Percentiles rank a stretch among this genome's conserved stretches.
phyloP scores from a whole-genome alignment of 495 filamentous ascomycete genomes.

The Antarctomyces pellizariae region DNA sequence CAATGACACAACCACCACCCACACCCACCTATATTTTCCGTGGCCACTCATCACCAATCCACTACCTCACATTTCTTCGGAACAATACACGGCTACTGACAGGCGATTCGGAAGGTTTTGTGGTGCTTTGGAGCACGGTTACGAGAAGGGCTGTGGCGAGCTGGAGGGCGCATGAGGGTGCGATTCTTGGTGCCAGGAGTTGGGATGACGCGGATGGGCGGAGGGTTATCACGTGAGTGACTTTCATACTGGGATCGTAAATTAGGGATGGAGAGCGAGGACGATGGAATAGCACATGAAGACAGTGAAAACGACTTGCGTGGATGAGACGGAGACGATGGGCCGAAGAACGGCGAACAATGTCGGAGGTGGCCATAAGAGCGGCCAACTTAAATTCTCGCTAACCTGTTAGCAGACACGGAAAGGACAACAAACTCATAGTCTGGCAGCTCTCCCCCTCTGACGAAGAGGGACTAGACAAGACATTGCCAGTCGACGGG shows the following conservation, averaged over 20 bases:
- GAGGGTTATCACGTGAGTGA: conserved; percentile 50
- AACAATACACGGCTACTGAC: conserved; percentile 57
- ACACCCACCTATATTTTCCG: conserved; percentile 72
- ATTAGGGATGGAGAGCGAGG: too few species aligned
- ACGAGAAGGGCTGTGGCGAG: conserved; percentile 64
- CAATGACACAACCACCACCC: conserved; percentile 21
- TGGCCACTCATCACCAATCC: conserved; percentile 64
- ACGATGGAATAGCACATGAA: too few species aligned
- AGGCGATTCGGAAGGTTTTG: conserved; percentile 76
- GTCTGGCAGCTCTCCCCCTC: conserved; percentile 50
- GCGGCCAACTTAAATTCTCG: too few species aligned
- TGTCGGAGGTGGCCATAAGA: too few species aligned
- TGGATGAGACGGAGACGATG: too few species aligned
- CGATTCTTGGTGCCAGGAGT: conserved; percentile 48
- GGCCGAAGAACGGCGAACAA: too few species aligned
- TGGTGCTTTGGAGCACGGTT: conserved; percentile 65
- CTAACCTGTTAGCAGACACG: conserved; percentile 36
- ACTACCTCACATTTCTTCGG: conserved; percentile 49
- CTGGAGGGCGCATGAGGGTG: conserved; percentile 66
- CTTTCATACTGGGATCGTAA: too few species aligned
- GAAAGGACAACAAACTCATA: conserved; percentile 66
- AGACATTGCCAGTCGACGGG: conserved; percentile 42
- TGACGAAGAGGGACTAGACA: conserved; percentile 43
- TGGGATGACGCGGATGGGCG: conserved; percentile 44
- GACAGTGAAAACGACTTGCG: too few species aligned